These are phyloP conservation scores for Phytophthora sp. DNA, from an alignment of 352 stramenopile genomes.

Conservation along the genomic window DNA sequence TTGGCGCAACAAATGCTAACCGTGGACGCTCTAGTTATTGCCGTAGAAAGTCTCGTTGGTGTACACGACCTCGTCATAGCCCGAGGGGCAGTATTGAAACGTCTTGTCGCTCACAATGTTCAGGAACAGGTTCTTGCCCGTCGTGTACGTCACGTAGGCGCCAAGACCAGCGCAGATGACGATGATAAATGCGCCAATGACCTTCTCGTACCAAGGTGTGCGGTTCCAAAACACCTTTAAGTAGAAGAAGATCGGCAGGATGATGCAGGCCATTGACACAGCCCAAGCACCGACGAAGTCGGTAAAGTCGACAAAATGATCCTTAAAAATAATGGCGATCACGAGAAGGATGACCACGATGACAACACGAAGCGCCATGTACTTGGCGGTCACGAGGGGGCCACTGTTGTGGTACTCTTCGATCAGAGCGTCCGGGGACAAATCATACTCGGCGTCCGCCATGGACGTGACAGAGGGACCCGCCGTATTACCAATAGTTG, in stretches of 20 bases:
- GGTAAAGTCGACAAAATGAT: slow-evolving; percentile 73
- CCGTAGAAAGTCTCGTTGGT: slow-evolving; percentile 60
- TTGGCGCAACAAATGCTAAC: slow-evolving; percentile 12
- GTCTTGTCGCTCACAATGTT: slow-evolving; percentile 39
- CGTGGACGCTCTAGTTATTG: slow-evolving; percentile 31
- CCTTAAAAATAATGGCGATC: slow-evolving; percentile 62
- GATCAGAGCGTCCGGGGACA: slow-evolving; percentile 39
- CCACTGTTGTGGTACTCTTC: slow-evolving; percentile 52
- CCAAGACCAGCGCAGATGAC: slow-evolving; percentile 42
- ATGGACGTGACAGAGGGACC: slow-evolving; percentile 43
- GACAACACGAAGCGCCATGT: slow-evolving; percentile 45
- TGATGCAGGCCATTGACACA: slow-evolving; percentile 67
- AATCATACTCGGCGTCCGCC: slow-evolving; percentile 40
- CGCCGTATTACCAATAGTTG: slow-evolving; percentile 2
- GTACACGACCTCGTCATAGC: slow-evolving; percentile 56
- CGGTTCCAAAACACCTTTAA: slow-evolving; percentile 65
- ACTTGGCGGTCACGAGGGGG: slow-evolving; percentile 47
- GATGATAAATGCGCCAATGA: slow-evolving; percentile 42
- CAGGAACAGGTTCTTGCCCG: slow-evolving; percentile 50
- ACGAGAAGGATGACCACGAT: slow-evolving; percentile 54
- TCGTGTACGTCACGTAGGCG: slow-evolving; percentile 52
- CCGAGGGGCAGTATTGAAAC: slow-evolving; percentile 66
- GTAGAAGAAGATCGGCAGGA: slow-evolving; percentile 77
- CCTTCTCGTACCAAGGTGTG: slow-evolving; percentile 57
- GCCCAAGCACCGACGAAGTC: slow-evolving; percentile 72